Evolutionary conservation across 208 protist species (phyloP).

Genomic region (Leishmania amazonensis): DNA sequence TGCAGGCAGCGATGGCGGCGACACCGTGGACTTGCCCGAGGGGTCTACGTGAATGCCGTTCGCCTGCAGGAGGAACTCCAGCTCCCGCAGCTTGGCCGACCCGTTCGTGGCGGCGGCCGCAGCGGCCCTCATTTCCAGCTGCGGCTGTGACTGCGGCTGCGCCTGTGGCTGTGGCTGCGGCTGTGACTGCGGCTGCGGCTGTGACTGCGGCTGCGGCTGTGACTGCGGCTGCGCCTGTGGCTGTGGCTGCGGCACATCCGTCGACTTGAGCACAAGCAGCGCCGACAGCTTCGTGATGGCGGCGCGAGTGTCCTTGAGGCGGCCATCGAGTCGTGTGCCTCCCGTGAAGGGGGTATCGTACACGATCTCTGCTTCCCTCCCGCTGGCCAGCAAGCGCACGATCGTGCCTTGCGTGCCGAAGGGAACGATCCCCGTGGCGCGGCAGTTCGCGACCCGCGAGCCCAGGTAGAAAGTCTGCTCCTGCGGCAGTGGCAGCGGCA

Average conservation of each 20-base stretch:
- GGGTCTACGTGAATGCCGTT: conserved; percentile 27
- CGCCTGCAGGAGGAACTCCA: conserved; percentile 36
- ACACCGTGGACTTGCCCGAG: not conserved
- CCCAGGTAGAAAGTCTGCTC: conserved; percentile 77
- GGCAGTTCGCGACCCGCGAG: conserved; percentile 86
- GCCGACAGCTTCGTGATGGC: conserved; percentile 69
- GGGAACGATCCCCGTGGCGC: conserved; percentile 68
- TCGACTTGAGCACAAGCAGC: conserved; percentile 65
- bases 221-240: conserved; percentile 44
- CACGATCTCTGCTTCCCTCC: conserved; percentile 84
- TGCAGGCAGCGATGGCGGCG: conserved; percentile 13
- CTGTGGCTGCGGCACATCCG: conserved; percentile 11
- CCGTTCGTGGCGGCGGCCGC: conserved; percentile 16
- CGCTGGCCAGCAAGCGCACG: conserved; percentile 77
- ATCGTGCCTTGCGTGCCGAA: conserved; percentile 86
- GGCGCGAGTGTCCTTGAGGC: conserved; percentile 66
- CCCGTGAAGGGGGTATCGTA: conserved; percentile 88
- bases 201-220: conserved; percentile 31
- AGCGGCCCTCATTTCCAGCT: conserved; percentile 19
- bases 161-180: not conserved
- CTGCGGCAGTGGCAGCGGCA: conserved; percentile 73
- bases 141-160: conserved; percentile 52
- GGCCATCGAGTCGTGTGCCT: conserved; percentile 73
- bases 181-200: conserved; percentile 37
- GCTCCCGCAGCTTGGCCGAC: conserved; percentile 30